Percentiles rank a stretch among this genome's conserved stretches.
phyloP scores from a whole-genome alignment of 352 stramenopile genomes.

The Sclerospora graminicola region DNA sequence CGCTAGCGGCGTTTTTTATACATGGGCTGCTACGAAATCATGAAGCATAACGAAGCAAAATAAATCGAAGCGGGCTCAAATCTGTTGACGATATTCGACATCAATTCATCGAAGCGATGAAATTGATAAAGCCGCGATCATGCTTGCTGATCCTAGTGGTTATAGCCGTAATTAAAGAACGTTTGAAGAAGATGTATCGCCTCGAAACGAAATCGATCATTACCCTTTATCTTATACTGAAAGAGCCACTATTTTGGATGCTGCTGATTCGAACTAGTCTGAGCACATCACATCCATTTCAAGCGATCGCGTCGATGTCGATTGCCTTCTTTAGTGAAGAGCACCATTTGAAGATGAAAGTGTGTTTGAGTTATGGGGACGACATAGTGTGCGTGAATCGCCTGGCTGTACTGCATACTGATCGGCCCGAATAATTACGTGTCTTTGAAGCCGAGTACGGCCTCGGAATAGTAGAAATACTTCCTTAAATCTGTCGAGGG shows the following conservation, averaged over 20 bases:
- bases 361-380: slow-evolving; percentile 51
- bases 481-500: no score
- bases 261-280: slow-evolving; percentile 26
- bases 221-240: slow-evolving; percentile 15
- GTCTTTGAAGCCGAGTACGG: no score
- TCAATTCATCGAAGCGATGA: slow-evolving; percentile 41
- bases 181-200: slow-evolving; percentile 5
- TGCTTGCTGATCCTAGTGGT: slow-evolving; percentile 33
- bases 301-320: slow-evolving; percentile 37
- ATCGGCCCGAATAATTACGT: no score
- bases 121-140: slow-evolving; percentile 64
- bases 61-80: slow-evolving; percentile 12
- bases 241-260: slow-evolving; percentile 16
- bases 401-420: no score
- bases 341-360: slow-evolving; percentile 62
- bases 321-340: slow-evolving; percentile 59
- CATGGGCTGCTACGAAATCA: slow-evolving; percentile 15
- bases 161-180: slow-evolving; percentile 10
- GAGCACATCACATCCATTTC: slow-evolving; percentile 8
- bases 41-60: slow-evolving; percentile 8
- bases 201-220: slow-evolving; percentile 10
- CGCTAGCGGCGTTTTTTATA: slow-evolving; percentile 50
- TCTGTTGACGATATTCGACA: slow-evolving; percentile 70
- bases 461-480: no score
- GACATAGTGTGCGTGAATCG: no score